These are phyloP conservation scores for Hyphodiscus sp. DNA, from an alignment of 2,329 filamentous ascomycete species.

Conservation along the genomic window DNA sequence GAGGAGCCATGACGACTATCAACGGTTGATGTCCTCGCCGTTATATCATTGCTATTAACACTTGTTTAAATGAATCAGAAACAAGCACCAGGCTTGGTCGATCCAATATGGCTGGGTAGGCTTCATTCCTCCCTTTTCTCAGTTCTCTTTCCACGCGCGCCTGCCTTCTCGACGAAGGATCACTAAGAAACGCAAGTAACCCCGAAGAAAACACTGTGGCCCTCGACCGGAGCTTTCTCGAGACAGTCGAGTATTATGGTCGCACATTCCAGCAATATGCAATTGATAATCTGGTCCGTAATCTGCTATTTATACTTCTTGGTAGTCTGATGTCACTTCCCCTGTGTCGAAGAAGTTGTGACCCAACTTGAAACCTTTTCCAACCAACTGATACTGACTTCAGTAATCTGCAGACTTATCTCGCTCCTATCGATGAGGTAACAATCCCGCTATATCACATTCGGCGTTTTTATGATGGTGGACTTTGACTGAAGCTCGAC, in stretches of 20 bases:
- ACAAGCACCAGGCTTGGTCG: no score
- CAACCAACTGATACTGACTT: background rate
- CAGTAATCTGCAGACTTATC: constrained; percentile 39
- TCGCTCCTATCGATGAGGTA: constrained; percentile 67
- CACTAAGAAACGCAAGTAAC: background rate
- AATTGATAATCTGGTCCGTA: constrained; percentile 46
- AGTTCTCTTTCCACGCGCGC: no score
- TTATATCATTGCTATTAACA: no score
- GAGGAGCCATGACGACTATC: no score
- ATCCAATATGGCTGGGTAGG: no score
- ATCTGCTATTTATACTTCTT: background rate
- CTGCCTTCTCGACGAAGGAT: no score
- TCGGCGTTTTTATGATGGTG: no score
- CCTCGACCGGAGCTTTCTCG: constrained; percentile 51
- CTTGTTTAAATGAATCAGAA: no score
- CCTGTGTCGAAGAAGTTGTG: background rate
- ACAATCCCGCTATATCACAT: background rate
- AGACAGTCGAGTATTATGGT: constrained; percentile 54
- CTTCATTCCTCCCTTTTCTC: no score
- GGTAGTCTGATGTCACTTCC: background rate
- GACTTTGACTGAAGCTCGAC: background rate
- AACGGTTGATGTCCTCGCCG: no score
- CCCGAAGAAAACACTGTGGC: constrained; percentile 24
- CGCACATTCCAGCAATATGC: constrained; percentile 63
- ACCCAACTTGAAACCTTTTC: background rate